These are phyloP conservation scores for Thraustochytrium sp. DNA, from an alignment of 352 stramenopile species.

Conservation along the genomic window DNA sequence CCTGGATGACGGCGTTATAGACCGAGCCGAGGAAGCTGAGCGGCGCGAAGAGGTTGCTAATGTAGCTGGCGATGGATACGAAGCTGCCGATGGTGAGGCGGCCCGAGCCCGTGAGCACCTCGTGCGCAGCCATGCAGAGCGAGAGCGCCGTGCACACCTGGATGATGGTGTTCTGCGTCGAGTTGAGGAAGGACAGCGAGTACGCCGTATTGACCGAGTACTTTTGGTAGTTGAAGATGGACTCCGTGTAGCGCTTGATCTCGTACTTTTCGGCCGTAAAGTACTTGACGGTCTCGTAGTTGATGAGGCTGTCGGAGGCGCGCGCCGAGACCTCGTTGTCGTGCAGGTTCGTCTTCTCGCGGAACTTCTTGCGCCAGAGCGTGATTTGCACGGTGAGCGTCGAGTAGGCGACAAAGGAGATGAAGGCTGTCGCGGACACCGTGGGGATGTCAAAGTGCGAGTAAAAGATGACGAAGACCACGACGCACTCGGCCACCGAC, in stretches of 20 bases:
- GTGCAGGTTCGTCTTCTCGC: slow-evolving; percentile 72
- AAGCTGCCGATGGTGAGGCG: slow-evolving; percentile 83
- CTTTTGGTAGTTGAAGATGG: slow-evolving; percentile 85
- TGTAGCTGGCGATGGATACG: slow-evolving; percentile 90
- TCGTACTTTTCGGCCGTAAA: slow-evolving; percentile 91
- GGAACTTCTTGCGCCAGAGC: slow-evolving; percentile 94
- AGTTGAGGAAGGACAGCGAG: slow-evolving; percentile 88
- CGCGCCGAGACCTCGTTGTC: slow-evolving; percentile 97
- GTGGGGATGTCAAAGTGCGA: slow-evolving; percentile 84
- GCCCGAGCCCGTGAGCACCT: slow-evolving; percentile 47
- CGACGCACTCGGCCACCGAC: slow-evolving; percentile 79
- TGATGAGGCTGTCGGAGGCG: slow-evolving; percentile 90
- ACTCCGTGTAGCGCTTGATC: slow-evolving; percentile 71
- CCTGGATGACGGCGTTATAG: slow-evolving; percentile 92
- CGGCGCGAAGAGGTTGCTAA: slow-evolving; percentile 89
- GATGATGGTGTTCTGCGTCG: slow-evolving; percentile 84
- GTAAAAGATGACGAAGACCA: slow-evolving; percentile 75
- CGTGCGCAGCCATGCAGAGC: slow-evolving; percentile 45
- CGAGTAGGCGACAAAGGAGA: slow-evolving; percentile 89
- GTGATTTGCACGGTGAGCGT: slow-evolving; percentile 92
- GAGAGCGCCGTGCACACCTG: slow-evolving; percentile 44
- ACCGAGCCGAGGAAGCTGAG: slow-evolving; percentile 92
- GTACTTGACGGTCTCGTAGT: slow-evolving; percentile 97
- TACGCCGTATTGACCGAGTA: slow-evolving; percentile 84
- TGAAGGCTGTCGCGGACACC: slow-evolving; percentile 84